Evolutionary conservation across 495 filamentous ascomycete species (phyloP).

Genomic region (Annulohypoxylon maeteangense): DNA sequence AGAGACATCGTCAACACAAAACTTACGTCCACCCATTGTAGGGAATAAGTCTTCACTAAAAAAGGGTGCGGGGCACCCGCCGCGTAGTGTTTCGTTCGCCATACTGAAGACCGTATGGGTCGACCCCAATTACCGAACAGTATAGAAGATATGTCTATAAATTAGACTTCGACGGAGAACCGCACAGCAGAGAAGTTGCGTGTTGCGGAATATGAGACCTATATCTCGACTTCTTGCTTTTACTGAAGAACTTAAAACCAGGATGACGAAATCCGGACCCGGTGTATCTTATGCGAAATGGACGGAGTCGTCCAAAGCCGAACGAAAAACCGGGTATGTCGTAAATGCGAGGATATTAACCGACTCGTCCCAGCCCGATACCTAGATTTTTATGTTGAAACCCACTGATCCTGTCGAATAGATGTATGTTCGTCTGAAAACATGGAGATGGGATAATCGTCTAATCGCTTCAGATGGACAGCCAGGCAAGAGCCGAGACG

Average conservation of each 20-base stretch:
- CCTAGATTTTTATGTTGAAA: not conserved
- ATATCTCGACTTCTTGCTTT: not conserved
- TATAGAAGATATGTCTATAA: not conserved
- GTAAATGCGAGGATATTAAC: not conserved
- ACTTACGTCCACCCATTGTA: constrained; percentile 57
- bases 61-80: constrained; percentile 51
- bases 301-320: constrained; percentile 11
- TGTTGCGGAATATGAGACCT: not conserved
- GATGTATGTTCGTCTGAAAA: constrained; percentile 11
- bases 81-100: constrained; percentile 44
- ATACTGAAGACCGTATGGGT: constrained; percentile 36
- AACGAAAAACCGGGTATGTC: constrained; percentile 5
- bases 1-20: constrained; percentile 29
- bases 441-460: constrained; percentile 18
- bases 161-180: not conserved
- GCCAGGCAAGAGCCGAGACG: constrained; percentile 6
- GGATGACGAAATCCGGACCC: not conserved
- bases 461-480: constrained; percentile 23
- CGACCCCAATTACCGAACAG: not conserved
- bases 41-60: constrained; percentile 46
- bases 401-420: constrained; percentile 10
- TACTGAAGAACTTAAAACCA: constrained; percentile 3
- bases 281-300: not conserved
- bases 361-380: constrained; percentile 14
- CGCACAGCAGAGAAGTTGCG: not conserved